These are phyloP conservation scores for Cyberlindnera lachancei DNA, from an alignment of 805 yeast species.

Conservation along the genomic window DNA sequence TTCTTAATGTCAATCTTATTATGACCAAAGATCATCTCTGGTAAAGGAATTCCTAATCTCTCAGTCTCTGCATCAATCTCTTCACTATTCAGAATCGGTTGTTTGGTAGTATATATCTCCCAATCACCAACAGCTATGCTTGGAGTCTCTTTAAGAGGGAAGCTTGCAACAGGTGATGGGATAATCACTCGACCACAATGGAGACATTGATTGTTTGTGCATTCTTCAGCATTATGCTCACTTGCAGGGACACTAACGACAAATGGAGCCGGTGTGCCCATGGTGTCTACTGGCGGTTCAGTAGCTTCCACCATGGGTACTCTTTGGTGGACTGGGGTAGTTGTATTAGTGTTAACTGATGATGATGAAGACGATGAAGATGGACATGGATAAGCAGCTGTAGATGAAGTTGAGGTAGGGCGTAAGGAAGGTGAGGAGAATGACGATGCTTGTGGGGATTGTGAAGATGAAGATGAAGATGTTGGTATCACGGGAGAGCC, in stretches of 20 bases:
- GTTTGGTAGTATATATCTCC: conserved; percentile 65
- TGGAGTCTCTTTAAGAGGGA: conserved; percentile 59
- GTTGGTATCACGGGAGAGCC: too few relatives aligned
- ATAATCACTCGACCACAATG: conserved; percentile 69
- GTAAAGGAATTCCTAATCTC: conserved; percentile 70
- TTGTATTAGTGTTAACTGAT: too few relatives aligned
- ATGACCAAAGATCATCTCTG: conserved; percentile 96
- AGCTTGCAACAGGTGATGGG: conserved; percentile 65
- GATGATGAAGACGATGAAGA: too few relatives aligned
- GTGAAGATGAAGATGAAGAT: too few relatives aligned
- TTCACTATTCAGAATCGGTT: conserved; percentile 66
- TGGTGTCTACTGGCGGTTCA: conserved; percentile 7
- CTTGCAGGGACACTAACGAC: conserved; percentile 35
- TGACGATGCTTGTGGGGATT: too few relatives aligned
- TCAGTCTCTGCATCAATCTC: conserved; percentile 64
- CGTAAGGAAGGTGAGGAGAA: too few relatives aligned
- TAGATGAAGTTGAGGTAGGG: too few relatives aligned
- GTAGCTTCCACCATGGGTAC: conserved; percentile 1
- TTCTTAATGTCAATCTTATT: conserved; percentile 53
- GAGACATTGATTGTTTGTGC: conserved; percentile 41
- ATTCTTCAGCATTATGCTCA: conserved; percentile 24
- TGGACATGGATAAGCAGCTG: too few relatives aligned
- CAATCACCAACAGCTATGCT: conserved; percentile 67
- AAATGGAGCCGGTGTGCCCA: conserved; percentile 7
- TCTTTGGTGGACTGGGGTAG: background rate